phyloP scores from a whole-genome alignment of 495 filamentous ascomycete genomes.

The Neurospora tetraspora region DNA sequence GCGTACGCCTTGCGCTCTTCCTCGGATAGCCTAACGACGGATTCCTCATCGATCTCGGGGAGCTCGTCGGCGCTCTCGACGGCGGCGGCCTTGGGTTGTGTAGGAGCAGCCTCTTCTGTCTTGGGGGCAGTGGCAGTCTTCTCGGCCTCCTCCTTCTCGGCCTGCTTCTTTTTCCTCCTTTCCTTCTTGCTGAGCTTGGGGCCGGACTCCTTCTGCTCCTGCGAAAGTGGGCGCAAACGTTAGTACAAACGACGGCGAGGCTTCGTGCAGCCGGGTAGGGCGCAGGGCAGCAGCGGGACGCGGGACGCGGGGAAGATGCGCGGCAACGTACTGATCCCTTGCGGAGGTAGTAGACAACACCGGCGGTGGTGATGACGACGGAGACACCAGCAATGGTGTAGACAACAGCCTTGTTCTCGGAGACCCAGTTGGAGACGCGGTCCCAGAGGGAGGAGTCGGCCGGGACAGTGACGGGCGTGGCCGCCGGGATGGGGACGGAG shows the following conservation, averaged over 20 bases:
- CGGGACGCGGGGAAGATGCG: neutral
- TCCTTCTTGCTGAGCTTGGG: constrained; percentile 44
- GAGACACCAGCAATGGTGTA: constrained; percentile 94
- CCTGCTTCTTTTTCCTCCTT: constrained; percentile 60
- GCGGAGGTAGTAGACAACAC: constrained; percentile 80
- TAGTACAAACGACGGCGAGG: neutral
- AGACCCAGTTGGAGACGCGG: constrained; percentile 81
- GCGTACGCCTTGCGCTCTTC: constrained; percentile 77
- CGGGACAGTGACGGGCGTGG: constrained; percentile 25
- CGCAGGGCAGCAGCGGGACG: neutral
- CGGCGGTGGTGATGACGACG: constrained; percentile 80
- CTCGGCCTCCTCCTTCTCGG: constrained; percentile 47
- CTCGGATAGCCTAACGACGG: constrained; percentile 56
- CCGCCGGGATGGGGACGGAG: constrained; percentile 28
- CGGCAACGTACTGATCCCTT: constrained; percentile 30
- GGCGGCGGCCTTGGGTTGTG: constrained; percentile 33
- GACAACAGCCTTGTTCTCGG: constrained; percentile 87
- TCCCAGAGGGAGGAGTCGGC: constrained; percentile 69
- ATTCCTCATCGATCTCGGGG: constrained; percentile 74
- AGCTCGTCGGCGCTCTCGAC: constrained; percentile 67
- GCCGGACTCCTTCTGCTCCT: constrained; percentile 22
- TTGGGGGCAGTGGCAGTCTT: constrained; percentile 20
- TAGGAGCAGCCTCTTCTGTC: constrained; percentile 12
- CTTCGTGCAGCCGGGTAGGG: neutral
- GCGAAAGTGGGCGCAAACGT: neutral